Conservation (phyloP, 352 stramenopile genomes). For the Phytopythium helicoides region DNA sequence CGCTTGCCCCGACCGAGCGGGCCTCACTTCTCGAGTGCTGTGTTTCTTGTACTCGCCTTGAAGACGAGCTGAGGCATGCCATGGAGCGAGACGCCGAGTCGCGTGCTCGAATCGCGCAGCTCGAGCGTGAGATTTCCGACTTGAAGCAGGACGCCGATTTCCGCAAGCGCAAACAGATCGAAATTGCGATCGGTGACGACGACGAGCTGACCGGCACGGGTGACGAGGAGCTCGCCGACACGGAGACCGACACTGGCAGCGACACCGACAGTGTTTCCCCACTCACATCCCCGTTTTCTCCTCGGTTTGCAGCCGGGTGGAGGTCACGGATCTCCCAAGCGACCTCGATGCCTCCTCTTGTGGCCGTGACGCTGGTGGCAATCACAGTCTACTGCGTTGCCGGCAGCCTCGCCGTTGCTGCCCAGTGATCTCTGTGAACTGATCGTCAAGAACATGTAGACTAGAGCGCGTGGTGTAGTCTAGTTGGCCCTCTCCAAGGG, state of each 20-base stretch:
- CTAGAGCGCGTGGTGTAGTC: conserved; percentile 1
- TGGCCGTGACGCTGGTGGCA: conserved; percentile 6
- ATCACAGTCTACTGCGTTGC: conserved; percentile 12
- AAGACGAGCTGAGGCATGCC: conserved; percentile 27
- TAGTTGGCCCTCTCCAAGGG: background rate
- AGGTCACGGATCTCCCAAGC: background rate
- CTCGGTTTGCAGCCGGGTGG: background rate
- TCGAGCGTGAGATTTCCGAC: conserved; percentile 13
- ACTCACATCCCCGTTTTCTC: conserved; percentile 4
- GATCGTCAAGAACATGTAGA: conserved; percentile 3
- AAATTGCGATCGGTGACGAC: conserved; percentile 16
- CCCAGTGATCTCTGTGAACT: background rate
- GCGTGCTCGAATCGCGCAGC: conserved; percentile 31
- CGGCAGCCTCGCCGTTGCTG: background rate
- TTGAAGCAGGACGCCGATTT: conserved; percentile 10
- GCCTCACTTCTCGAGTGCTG: conserved; percentile 3
- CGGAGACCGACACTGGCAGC: conserved; percentile 5
- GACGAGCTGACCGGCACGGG: conserved; percentile 42
- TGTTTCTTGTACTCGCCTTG: conserved; percentile 9
- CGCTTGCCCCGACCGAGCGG: conserved; percentile 4
- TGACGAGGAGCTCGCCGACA: conserved; percentile 6
- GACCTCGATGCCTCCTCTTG: conserved; percentile 1
- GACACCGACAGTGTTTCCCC: conserved; percentile 8
- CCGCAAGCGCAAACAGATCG: conserved; percentile 2
- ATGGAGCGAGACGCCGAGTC: conserved; percentile 23